Percentiles rank a stretch among this genome's conserved stretches.
phyloP scores from a whole-genome alignment of 106 monocot genomes.

The Agapanthus africanus region DNA sequence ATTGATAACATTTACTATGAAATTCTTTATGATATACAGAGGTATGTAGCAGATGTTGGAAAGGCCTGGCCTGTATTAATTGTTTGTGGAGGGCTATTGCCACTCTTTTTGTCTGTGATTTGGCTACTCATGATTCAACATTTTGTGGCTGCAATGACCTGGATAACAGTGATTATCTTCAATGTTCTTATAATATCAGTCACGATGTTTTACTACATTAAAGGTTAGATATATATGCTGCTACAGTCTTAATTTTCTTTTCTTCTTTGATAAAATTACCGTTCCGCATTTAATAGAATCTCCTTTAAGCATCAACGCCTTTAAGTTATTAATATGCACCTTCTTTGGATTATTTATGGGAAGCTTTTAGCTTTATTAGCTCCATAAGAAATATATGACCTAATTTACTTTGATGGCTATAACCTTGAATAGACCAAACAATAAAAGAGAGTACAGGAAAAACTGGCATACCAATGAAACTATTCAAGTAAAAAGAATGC shows the following conservation, averaged over 20 bases:
- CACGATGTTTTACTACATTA: conserved; percentile 88
- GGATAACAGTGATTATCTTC: conserved; percentile 92
- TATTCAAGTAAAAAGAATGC: background rate
- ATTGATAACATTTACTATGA: background rate
- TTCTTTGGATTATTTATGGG: background rate
- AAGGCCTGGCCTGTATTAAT: conserved; percentile 98
- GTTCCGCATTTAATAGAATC: background rate
- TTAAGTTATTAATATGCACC: background rate
- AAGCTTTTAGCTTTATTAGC: background rate
- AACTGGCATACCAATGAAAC: background rate
- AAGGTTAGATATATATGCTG: conserved; percentile 52
- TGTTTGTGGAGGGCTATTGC: conserved; percentile 89
- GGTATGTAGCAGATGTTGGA: conserved; percentile 94
- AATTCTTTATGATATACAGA: conserved; percentile 42
- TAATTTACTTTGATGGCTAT: conserved; percentile 69
- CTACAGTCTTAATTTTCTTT: background rate
- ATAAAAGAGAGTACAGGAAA: background rate
- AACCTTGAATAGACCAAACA: background rate
- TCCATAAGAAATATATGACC: background rate
- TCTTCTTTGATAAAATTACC: background rate
- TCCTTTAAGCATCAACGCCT: background rate
- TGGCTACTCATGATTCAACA: conserved; percentile 93
- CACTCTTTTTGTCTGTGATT: conserved; percentile 83
- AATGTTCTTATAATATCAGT: conserved; percentile 79
- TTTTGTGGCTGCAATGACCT: conserved; percentile 94